Base-by-base conservation (phyloP, 2,329 filamentous ascomycete species). In the Monilinia aucupariae region DNA sequence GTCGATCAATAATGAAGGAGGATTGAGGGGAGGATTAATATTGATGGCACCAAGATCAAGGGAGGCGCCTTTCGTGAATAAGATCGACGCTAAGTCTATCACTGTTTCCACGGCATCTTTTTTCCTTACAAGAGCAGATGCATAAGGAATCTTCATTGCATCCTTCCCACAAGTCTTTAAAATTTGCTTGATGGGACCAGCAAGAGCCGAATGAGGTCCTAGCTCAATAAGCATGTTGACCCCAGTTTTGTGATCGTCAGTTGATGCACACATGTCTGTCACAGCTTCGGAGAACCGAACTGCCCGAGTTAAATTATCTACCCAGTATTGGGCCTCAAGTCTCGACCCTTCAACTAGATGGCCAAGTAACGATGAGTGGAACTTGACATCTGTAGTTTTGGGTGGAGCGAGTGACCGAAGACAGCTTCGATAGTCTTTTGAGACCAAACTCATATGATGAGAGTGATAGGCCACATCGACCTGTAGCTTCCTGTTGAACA, bases 1-100 rank as follows among this genome's bases (percentile, higher is more conserved):
- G 61, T 81, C 56, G 49, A 27, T 52, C 17, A 63, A 47, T 15
- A 63, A 45, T 22, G 55, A 43, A 37, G 52, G 61, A 20, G 52
- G 43, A 32, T 69, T 65, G 12, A 45, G 62, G 10, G 59, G 45
- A 5, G 73, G 75, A n/a, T 77, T 76, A 62, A 79, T 77, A 69
- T 82, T 83, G 68, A 82, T 75, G 2, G 76, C 75, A n/a, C 75
- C 74, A 41, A 84, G 76, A 59, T 81, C 71, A 10, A 83, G 69
- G 3, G 69, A 65, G n/a, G 61, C 63, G 1, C 68, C 67, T 27
- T 49, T 34, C 4, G 47, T 56, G 25, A 67, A 69, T 7, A 69
- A 61, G 12, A 47, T 55, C 17, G 62, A 67, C 27, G 65, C 64
- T n/a, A 64, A 32, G 30, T 67, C 63, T 9, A 70, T 51, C n/a